These are phyloP conservation scores for Lepidium africanum DNA, from an alignment of 345 rosid species.

Conservation along the genomic window DNA sequence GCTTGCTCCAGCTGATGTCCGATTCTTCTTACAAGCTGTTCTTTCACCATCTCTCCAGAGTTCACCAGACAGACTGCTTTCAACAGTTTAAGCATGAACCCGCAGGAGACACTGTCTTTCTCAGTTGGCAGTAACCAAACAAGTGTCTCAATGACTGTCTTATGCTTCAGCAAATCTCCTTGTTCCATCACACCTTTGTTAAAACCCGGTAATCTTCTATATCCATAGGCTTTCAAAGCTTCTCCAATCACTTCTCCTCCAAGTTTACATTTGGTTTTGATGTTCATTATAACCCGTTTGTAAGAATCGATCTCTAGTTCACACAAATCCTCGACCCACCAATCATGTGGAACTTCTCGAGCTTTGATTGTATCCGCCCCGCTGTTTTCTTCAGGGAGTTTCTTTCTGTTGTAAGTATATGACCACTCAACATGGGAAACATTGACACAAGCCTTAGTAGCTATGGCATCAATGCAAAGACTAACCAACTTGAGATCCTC, in stretches of 20 bases:
- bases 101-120: slow-evolving; percentile 64
- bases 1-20: slow-evolving; percentile 87
- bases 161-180: slow-evolving; percentile 46
- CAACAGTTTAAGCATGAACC: slow-evolving; percentile 71
- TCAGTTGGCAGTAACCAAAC: slow-evolving; percentile 57
- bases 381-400: slow-evolving; percentile 53
- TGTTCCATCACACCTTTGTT: slow-evolving; percentile 51
- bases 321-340: slow-evolving; percentile 94
- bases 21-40: slow-evolving; percentile 43
- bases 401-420: slow-evolving; percentile 63
- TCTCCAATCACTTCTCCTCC: slow-evolving; percentile 68
- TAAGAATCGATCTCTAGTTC: slow-evolving; percentile 67
- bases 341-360: slow-evolving; percentile 61
- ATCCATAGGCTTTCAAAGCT: slow-evolving; percentile 78
- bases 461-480: slow-evolving; percentile 63
- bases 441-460: slow-evolving; percentile 53
- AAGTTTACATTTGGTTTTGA: slow-evolving; percentile 39
- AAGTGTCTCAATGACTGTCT: slow-evolving; percentile 45
- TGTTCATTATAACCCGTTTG: slow-evolving; percentile 45
- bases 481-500: slow-evolving; percentile 59
- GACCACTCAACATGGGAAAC: slow-evolving; percentile 79
- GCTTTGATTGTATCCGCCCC: slow-evolving; percentile 31
- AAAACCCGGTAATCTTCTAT: slow-evolving; percentile 59
- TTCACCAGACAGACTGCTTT: slow-evolving; percentile 54
- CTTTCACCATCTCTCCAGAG: slow-evolving; percentile 42